Evolutionary conservation across 768 basidiomycete genomes (phyloP).

Genomic region (Mrakia frigida): DNA sequence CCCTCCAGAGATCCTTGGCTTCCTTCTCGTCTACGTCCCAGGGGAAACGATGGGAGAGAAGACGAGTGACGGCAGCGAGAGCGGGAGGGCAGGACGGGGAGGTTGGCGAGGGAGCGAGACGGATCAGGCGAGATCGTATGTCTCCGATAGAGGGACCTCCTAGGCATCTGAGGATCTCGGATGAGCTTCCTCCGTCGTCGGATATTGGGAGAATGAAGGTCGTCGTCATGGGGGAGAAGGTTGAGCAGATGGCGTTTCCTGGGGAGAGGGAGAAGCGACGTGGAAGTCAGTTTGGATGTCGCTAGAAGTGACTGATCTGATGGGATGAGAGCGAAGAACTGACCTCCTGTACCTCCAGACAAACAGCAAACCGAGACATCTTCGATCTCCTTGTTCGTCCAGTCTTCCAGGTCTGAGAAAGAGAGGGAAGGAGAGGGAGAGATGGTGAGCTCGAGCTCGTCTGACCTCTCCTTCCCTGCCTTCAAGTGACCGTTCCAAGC

Average conservation of each 20-base stretch:
- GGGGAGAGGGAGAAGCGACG: neutral
- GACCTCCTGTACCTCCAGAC: slow-evolving; percentile 78
- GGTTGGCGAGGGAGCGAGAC: slow-evolving; percentile 65
- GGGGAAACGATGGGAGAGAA: slow-evolving; percentile 77
- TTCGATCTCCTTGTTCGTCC: neutral
- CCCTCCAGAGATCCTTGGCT: slow-evolving; percentile 84
- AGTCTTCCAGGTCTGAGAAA: neutral
- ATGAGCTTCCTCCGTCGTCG: slow-evolving; percentile 91
- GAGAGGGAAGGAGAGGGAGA: neutral
- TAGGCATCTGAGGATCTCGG: slow-evolving; percentile 89
- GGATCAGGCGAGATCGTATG: slow-evolving; percentile 79
- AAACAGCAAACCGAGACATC: slow-evolving; percentile 41
- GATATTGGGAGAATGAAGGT: slow-evolving; percentile 84
- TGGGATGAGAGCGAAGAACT: neutral
- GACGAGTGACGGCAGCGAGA: slow-evolving; percentile 59
- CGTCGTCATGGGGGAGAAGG: slow-evolving; percentile 61
- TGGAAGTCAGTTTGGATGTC: neutral
- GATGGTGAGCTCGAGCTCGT: neutral
- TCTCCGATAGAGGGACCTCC: slow-evolving; percentile 84
- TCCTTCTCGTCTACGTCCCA: slow-evolving; percentile 61
- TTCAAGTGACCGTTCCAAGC: too few relatives aligned
- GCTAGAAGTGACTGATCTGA: neutral
- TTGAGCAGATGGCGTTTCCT: slow-evolving; percentile 81
- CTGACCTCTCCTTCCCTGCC: too few relatives aligned
- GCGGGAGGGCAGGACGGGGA: slow-evolving; percentile 45